Conservation (phyloP, 1,139 yeast genomes). For the Pichia sp. region DNA sequence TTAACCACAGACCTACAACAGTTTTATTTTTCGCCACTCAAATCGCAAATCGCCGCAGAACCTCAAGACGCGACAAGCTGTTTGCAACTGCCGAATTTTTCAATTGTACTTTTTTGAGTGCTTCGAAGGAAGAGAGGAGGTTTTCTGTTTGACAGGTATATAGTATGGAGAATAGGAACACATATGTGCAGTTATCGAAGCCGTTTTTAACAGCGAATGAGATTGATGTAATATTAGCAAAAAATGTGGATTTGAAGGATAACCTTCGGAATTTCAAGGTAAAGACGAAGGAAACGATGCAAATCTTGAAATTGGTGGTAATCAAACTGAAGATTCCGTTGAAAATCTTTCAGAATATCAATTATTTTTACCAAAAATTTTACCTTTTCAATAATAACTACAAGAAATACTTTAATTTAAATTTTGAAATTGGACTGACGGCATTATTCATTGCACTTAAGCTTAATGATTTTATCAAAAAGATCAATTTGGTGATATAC, state of each 20-base stretch:
- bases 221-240: constrained; percentile 39
- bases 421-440: constrained; percentile 56
- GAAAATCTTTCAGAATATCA: constrained; percentile 55
- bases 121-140: too few species aligned
- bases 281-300: constrained; percentile 45
- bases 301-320: constrained; percentile 45
- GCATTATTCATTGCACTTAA: constrained; percentile 76
- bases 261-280: constrained; percentile 35
- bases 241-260: constrained; percentile 35
- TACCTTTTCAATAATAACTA: constrained; percentile 52
- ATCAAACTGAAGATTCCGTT: constrained; percentile 55
- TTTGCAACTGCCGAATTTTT: too few species aligned
- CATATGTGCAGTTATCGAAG: constrained; percentile 43
- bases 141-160: too few species aligned
- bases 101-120: too few species aligned
- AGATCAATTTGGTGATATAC: constrained; percentile 51
- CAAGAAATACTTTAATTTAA: constrained; percentile 28
- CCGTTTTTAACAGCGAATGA: constrained; percentile 58
- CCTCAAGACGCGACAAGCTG: too few species aligned
- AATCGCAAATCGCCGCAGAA: too few species aligned
- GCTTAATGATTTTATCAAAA: constrained; percentile 84
- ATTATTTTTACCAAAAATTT: constrained; percentile 66
- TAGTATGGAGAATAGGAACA: background rate
- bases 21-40: too few species aligned
- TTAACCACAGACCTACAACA: background rate